Evolutionary conservation across 2,329 filamentous ascomycete species (phyloP), one percentile per base, ranked within the genome.

Genomic region (Ceratocystis smalleyi): DNA sequence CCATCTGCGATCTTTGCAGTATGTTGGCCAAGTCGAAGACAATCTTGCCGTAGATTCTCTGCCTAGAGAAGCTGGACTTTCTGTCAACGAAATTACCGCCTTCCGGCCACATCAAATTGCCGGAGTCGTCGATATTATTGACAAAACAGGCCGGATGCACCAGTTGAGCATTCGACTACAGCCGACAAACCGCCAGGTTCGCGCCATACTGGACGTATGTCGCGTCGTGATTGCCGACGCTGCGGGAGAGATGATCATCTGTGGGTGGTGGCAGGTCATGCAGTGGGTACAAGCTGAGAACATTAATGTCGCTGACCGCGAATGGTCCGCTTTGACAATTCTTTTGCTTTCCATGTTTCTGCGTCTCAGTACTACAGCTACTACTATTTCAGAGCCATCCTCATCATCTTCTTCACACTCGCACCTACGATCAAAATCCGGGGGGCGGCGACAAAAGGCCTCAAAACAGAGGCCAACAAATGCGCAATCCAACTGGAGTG

Each of bases 231-330:
- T 91, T 32, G 82, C 83, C 5, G 76, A 82, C 22, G 76, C 78
- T 0, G 77, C 81, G 49, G 82, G 75, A 67, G 85, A 77, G 75
- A 87, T 77, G 30, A 74, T 90, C 8, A 75, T 88, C 65, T 79
- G 84, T 8, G 83, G 81, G 1, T 91, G 88, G 86, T 88, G 87
- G 81, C 85, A 89, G 70, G 79, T 83, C 22, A 81, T 87, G 74
- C 82, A 83, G 67, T 92, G 88, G 88, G 76, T 89, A 49, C 75
- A 76, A 35, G 70, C 74, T 10, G 78, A 79, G 64, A 75, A 78
- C 3, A 74, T 78, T 3, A 71, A 75, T 6, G 71, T 77, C 15
- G 73, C 74, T 2, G 79, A 86, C 67, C 65, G 75, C 1, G 88
- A 91, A 72, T 91, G 87, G 87, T 86, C 85, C 3, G 82, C 84